Conservation (phyloP, 148 eudicot species). For the Linanthus parryae region DNA sequence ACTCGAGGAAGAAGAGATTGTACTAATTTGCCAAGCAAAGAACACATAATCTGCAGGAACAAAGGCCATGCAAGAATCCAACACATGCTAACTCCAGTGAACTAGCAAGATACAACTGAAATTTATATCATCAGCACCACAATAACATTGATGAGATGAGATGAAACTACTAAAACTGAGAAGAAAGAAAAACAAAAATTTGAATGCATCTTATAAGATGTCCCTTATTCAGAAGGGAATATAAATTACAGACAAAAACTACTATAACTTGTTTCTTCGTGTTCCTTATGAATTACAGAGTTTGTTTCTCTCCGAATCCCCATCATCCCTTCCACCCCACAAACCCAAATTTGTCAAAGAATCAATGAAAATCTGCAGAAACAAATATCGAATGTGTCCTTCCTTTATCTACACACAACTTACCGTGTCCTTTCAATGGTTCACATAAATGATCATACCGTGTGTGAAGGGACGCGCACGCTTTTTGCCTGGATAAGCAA, state of each 20-base stretch:
- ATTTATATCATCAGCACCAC: background rate
- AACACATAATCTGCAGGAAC: too few relatives aligned
- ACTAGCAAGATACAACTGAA: too few relatives aligned
- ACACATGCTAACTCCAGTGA: too few relatives aligned
- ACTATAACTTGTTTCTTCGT: too few relatives aligned
- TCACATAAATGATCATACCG: background rate
- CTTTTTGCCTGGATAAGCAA: background rate
- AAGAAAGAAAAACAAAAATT: conserved; percentile 4
- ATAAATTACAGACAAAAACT: conserved; percentile 8
- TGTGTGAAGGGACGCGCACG: conserved; percentile 9
- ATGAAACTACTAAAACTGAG: background rate
- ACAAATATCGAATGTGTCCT: conserved; percentile 16
- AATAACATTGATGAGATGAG: background rate
- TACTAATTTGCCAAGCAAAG: too few relatives aligned
- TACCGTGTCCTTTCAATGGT: too few relatives aligned
- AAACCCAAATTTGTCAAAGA: conserved; percentile 38
- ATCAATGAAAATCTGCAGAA: conserved; percentile 22
- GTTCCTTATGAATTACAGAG: conserved; percentile 39
- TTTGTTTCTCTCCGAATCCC: conserved; percentile 12
- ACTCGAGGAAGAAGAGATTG: too few relatives aligned
- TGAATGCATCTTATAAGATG: conserved; percentile 4
- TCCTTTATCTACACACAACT: conserved; percentile 24
- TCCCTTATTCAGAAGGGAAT: conserved; percentile 16
- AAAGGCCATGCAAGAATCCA: too few relatives aligned
- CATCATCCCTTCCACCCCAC: conserved; percentile 30